A percentile compares a stretch with the other conserved stretches of the same genome.
Evolutionary conservation across 495 filamentous ascomycete genomes (phyloP).

Genomic region (Daldinia decipiens): DNA sequence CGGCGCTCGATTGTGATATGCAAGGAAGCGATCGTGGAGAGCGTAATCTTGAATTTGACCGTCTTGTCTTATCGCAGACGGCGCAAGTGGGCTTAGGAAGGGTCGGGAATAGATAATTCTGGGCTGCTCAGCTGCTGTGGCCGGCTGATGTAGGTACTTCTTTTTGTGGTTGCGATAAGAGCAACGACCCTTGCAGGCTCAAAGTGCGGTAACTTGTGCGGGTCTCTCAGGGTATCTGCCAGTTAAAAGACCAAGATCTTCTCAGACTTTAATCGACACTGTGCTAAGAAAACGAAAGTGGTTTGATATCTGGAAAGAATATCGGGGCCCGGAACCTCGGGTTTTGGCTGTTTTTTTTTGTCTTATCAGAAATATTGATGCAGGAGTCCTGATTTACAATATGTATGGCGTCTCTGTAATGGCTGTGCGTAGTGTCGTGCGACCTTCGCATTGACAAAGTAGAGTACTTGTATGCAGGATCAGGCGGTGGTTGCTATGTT

Average conservation of each 20-base stretch:
- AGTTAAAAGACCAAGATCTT: conserved; percentile 12
- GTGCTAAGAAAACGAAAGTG: conserved; percentile 5
- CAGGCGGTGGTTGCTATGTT: conserved; percentile 50
- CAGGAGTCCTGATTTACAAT: conserved; percentile 10
- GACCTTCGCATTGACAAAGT: conserved; percentile 6
- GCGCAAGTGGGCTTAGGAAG: conserved; percentile 28
- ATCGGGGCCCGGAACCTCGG: conserved; percentile 4
- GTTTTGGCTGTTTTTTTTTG: conserved; percentile 5
- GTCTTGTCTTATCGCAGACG: conserved; percentile 34
- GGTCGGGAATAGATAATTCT: conserved; percentile 15
- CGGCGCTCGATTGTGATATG: conserved; percentile 42
- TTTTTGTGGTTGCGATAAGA: conserved; percentile 35
- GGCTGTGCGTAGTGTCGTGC: conserved; percentile 24
- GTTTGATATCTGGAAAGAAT: neutral
- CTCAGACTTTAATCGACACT: conserved; percentile 14
- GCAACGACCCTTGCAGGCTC: conserved; percentile 25
- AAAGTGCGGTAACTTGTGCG: conserved; percentile 18
- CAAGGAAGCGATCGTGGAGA: conserved; percentile 45
- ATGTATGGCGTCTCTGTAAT: neutral
- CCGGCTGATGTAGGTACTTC: conserved; percentile 8
- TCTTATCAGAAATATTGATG: conserved; percentile 11
- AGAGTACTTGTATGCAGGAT: conserved; percentile 40
- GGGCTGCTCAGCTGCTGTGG: conserved; percentile 15
- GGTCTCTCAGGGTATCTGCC: conserved; percentile 18
- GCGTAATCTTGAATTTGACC: conserved; percentile 25